These are phyloP conservation scores for Fusarium torulosum DNA, from an alignment of 2,329 filamentous ascomycete species.

Conservation along the genomic window DNA sequence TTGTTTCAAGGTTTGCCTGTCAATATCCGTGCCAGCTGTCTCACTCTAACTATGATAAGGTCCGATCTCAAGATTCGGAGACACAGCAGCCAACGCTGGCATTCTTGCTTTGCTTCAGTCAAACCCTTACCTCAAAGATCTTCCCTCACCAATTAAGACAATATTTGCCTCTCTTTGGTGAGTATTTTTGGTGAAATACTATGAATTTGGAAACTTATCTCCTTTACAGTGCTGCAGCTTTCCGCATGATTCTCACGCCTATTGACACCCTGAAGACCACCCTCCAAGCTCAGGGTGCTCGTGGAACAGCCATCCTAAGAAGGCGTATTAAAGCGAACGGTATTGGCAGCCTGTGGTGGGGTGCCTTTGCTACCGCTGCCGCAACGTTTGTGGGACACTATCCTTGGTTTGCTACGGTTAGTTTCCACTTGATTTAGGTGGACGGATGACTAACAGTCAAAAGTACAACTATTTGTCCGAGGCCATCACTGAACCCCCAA, in stretches of 20 bases:
- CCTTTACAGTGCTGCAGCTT: slow-evolving; percentile 56
- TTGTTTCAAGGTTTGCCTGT: slow-evolving; percentile 57
- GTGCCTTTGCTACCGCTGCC: slow-evolving; percentile 61
- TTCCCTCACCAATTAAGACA: slow-evolving; percentile 60
- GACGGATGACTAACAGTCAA: background rate
- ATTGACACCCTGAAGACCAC: slow-evolving; percentile 65
- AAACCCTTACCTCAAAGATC: slow-evolving; percentile 58
- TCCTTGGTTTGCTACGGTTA: slow-evolving; percentile 63
- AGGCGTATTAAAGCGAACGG: slow-evolving; percentile 60
- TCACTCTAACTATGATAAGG: slow-evolving; percentile 45
- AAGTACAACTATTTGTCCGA: slow-evolving; percentile 62
- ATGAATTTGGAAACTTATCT: too few relatives aligned
- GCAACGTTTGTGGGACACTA: slow-evolving; percentile 64
- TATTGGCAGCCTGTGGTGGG: slow-evolving; percentile 63
- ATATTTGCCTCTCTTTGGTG: slow-evolving; percentile 61
- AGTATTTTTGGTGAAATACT: too few relatives aligned
- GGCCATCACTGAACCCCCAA: slow-evolving; percentile 56
- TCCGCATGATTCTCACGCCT: slow-evolving; percentile 62
- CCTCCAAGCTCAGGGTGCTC: slow-evolving; percentile 60
- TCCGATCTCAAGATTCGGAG: slow-evolving; percentile 60
- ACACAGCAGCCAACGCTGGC: slow-evolving; percentile 63
- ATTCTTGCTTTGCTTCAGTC: slow-evolving; percentile 62
- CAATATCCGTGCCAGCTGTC: rapidly evolving
- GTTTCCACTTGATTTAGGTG: background rate
- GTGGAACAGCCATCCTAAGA: slow-evolving; percentile 58